Evolutionary conservation across 1,284 basidiomycete species (phyloP).

Genomic region (Pseudozyma tsukubaensis): DNA sequence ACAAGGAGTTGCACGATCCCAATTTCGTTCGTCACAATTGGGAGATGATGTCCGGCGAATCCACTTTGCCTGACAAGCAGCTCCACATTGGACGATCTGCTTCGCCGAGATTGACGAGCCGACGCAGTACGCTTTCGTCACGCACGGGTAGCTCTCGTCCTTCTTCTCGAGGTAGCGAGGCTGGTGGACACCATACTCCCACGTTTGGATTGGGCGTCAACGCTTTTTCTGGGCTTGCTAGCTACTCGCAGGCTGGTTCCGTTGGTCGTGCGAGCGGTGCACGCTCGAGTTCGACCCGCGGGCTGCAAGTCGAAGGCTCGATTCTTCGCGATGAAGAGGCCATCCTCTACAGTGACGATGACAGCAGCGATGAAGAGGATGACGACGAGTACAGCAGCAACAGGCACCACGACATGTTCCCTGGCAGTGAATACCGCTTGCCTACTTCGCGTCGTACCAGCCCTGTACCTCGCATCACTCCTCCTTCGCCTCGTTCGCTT

Average conservation of each 20-base stretch:
- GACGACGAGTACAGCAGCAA: conserved; percentile 19
- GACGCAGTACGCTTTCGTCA: conserved; percentile 37
- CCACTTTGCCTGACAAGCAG: conserved; percentile 19
- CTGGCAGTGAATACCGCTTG: conserved; percentile 19
- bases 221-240: conserved; percentile 34
- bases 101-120: conserved; percentile 24
- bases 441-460: conserved; percentile 21
- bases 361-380: conserved; percentile 21
- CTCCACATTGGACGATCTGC: conserved; percentile 27
- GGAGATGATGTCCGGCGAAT: conserved; percentile 48
- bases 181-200: conserved; percentile 18
- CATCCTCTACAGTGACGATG: conserved; percentile 35
- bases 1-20: conserved; percentile 49
- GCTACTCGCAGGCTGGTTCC: conserved; percentile 24
- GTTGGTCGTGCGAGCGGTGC: conserved; percentile 5
- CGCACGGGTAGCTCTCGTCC: conserved; percentile 31
- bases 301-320: conserved; percentile 41
- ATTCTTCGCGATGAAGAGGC: conserved; percentile 42
- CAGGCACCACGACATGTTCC: conserved; percentile 3
- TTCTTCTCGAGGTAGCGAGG: conserved; percentile 38
- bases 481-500: conserved; percentile 12
- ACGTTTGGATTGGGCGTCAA: conserved; percentile 25
- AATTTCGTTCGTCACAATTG: conserved; percentile 43
- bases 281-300: conserved; percentile 15
- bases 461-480: conserved; percentile 2